Evolutionary conservation across 495 filamentous ascomycete species (phyloP).

Genomic region (Tuber calosporum): DNA sequence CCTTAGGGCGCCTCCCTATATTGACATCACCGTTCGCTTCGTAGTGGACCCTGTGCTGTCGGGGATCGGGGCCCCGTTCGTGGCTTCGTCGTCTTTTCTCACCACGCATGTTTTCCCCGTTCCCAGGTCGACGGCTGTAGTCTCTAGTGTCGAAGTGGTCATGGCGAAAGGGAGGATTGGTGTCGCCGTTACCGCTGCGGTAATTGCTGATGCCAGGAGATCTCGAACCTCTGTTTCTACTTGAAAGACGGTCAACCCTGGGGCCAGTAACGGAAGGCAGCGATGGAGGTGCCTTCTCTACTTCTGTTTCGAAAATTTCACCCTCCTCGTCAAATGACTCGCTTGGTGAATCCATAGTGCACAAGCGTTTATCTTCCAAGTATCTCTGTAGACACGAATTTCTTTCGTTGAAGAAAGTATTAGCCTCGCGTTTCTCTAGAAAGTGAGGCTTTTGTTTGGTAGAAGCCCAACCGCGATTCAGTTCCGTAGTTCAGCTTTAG

Average conservation of each 20-base stretch:
- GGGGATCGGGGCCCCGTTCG: constrained; percentile 33
- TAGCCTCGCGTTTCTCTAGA: constrained; percentile 38
- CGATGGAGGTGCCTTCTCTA: constrained; percentile 64
- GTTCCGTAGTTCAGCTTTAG: constrained; percentile 44
- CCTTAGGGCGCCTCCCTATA: constrained; percentile 29
- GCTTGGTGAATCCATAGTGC: constrained; percentile 51
- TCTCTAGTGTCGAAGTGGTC: constrained; percentile 46
- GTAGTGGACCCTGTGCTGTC: constrained; percentile 40
- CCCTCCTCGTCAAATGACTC: constrained; percentile 59
- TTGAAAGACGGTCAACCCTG: constrained; percentile 68
- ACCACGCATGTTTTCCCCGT: constrained; percentile 37
- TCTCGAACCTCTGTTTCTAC: constrained; percentile 49
- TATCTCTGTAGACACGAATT: constrained; percentile 58
- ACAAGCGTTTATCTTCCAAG: constrained; percentile 29
- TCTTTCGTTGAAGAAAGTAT: constrained; percentile 74
- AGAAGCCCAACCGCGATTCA: constrained; percentile 49
- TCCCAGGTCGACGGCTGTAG: constrained; percentile 28
- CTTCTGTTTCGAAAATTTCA: constrained; percentile 64
- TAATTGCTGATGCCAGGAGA: constrained; percentile 42
- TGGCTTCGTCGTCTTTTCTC: constrained; percentile 39
- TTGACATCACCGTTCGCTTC: constrained; percentile 28
- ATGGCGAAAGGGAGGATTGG: constrained; percentile 59
- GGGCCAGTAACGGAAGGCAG: constrained; percentile 65
- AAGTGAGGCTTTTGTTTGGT: constrained; percentile 48
- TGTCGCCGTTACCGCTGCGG: constrained; percentile 46